These are phyloP conservation scores for Ophiorrhiza pumila DNA, from an alignment of 257 asterid species.

Conservation along the genomic window DNA sequence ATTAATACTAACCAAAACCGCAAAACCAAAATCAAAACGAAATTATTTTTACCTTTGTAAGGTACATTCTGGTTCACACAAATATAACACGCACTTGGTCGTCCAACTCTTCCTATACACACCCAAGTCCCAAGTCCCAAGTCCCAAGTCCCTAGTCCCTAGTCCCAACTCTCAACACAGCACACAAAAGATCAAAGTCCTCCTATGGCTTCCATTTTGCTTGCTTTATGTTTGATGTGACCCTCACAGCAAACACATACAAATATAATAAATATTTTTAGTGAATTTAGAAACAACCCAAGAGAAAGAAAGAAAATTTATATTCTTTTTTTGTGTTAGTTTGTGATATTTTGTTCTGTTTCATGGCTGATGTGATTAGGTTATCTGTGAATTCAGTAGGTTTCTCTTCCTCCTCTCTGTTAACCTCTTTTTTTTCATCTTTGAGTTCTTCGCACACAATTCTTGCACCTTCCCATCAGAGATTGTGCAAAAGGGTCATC, in stretches of 20 bases:
- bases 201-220: conserved; percentile 22
- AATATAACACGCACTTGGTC: conserved; percentile 5
- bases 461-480: conserved; percentile 30
- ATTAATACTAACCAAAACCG: no score
- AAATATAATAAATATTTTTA: not conserved
- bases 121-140: conserved; percentile 9
- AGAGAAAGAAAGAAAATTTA: not conserved
- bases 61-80: conserved; percentile 39
- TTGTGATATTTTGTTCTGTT: conserved; percentile 7
- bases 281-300: not conserved
- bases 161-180: not conserved
- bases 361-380: conserved; percentile 63
- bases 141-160: conserved; percentile 1
- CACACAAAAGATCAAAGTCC: conserved; percentile 7
- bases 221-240: conserved; percentile 10
- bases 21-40: not conserved
- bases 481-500: conserved; percentile 38
- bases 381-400: conserved; percentile 44
- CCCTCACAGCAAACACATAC: not conserved
- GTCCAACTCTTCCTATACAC: not conserved
- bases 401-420: conserved; percentile 41
- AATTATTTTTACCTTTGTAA: not conserved
- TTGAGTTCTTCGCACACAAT: conserved; percentile 40
- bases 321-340: not conserved
- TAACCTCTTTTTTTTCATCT: conserved; percentile 49